These are phyloP conservation scores for Choiromyces venosus DNA, from an alignment of 495 filamentous ascomycete genomes.

Conservation along the genomic window DNA sequence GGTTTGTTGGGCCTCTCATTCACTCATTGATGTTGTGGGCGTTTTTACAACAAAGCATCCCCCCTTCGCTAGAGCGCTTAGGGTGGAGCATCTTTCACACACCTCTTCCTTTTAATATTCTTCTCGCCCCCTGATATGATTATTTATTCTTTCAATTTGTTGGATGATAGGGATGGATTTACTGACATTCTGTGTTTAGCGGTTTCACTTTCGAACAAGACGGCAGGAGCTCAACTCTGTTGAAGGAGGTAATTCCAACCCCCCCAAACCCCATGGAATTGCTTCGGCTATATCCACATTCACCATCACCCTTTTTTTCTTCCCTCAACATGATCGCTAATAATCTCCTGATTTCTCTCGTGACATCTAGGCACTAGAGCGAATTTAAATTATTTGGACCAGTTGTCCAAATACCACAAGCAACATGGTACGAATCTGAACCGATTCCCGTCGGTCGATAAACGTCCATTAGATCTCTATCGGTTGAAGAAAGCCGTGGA, in stretches of 20 bases:
- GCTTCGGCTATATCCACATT: constrained; percentile 44
- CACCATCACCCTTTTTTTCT: constrained; percentile 10
- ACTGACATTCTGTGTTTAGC: constrained; percentile 51
- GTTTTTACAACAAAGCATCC: constrained; percentile 2
- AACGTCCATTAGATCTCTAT: constrained; percentile 92
- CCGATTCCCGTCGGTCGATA: constrained; percentile 92
- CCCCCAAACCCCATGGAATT: constrained; percentile 17
- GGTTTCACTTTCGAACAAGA: constrained; percentile 93
- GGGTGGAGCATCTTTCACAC: constrained; percentile 16
- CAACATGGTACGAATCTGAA: constrained; percentile 92
- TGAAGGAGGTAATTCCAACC: constrained; percentile 78
- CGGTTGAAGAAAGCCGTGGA: constrained; percentile 96
- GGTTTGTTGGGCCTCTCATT: constrained; percentile 52
- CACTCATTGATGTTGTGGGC: constrained; percentile 14
- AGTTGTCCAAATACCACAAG: constrained; percentile 92
- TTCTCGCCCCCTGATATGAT: constrained; percentile 5
- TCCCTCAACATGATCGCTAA: constrained; percentile 19
- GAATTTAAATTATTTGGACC: constrained; percentile 93
- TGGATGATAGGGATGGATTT: constrained; percentile 17
- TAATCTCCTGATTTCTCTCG: constrained; percentile 8
- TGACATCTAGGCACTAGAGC: constrained; percentile 70
- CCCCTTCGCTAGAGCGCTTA: constrained; percentile 1
- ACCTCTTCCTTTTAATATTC: constrained; percentile 17
- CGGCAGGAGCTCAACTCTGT: constrained; percentile 97
- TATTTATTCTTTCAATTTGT: constrained; percentile 15